Evolutionary conservation across 1,284 basidiomycete species (phyloP).

Genomic region (Moniliella sp.): DNA sequence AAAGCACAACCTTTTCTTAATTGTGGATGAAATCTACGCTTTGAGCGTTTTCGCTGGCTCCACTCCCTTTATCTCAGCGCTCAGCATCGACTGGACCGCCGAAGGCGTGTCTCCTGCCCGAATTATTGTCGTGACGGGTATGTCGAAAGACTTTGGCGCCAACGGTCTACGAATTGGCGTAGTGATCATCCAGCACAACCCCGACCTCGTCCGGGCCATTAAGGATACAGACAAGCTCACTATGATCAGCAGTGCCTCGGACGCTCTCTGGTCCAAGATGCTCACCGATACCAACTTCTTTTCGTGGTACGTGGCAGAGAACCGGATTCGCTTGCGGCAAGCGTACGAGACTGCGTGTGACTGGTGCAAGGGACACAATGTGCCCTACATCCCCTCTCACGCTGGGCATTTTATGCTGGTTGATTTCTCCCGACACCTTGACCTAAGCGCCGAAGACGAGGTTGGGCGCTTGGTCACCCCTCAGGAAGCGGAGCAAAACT

Average conservation of each 20-base stretch:
- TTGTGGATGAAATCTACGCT: constrained; percentile 23
- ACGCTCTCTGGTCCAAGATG: constrained; percentile 37
- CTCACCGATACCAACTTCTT: constrained; percentile 6
- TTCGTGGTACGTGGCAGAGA: constrained; percentile 41
- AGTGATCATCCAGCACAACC: constrained; percentile 13
- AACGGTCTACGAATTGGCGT: constrained; percentile 21
- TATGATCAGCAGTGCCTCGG: constrained; percentile 33
- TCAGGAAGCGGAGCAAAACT: constrained; percentile 3
- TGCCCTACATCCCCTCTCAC: constrained; percentile 4
- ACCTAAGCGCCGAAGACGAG: constrained; percentile 43
- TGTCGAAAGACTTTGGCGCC: constrained; percentile 17
- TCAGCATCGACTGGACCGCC: constrained; percentile 9
- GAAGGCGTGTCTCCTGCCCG: constrained; percentile 11
- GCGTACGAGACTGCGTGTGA: constrained; percentile 4
- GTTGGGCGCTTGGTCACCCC: too few relatives aligned
- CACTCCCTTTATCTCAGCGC: constrained; percentile 9
- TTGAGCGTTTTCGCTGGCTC: constrained; percentile 9
- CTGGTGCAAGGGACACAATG: constrained; percentile 4
- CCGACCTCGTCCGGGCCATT: constrained; percentile 9
- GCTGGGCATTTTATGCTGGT: constrained; percentile 42
- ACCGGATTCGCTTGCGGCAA: constrained; percentile 3
- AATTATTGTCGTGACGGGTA: constrained; percentile 13
- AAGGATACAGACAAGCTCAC: constrained; percentile 10
- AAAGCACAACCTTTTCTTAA: constrained; percentile 14
- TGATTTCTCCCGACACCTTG: constrained; percentile 62